Percentiles rank a stretch among this genome's conserved stretches.
phyloP scores from a whole-genome alignment of 257 asterid species.

The Orobanche coerulescens region DNA sequence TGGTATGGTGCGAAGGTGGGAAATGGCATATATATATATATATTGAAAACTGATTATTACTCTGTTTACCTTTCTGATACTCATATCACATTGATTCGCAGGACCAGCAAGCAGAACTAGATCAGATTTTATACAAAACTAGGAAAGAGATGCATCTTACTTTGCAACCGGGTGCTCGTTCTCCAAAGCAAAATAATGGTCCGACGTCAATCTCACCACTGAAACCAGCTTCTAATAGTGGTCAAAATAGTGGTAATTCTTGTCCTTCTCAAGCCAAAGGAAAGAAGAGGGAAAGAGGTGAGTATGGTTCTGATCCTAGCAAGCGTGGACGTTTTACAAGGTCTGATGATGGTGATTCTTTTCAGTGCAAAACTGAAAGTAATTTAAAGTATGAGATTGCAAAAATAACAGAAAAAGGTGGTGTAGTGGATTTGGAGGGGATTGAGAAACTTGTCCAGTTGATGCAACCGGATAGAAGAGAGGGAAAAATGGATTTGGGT shows the following conservation, averaged over 20 bases:
- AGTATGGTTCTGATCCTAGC: conserved; percentile 47
- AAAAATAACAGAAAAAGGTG: conserved; percentile 67
- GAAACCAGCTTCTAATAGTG: conserved; percentile 52
- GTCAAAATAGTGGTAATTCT: conserved; percentile 49
- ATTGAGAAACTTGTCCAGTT: conserved; percentile 80
- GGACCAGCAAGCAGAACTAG: conserved; percentile 82
- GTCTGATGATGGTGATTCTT: conserved; percentile 48
- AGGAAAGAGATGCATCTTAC: conserved; percentile 67
- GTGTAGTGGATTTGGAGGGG: conserved; percentile 57
- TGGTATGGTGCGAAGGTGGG: neutral
- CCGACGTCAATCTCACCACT: conserved; percentile 51
- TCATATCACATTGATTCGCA: conserved; percentile 24
- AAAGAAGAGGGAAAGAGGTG: conserved; percentile 86
- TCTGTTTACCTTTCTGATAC: conserved; percentile 11
- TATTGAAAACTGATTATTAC: neutral
- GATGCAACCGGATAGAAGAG: conserved; percentile 55
- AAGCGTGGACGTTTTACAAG: conserved; percentile 64
- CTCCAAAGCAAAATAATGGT: conserved; percentile 67
- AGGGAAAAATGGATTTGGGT: conserved; percentile 52
- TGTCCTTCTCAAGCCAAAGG: conserved; percentile 62
- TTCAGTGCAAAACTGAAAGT: conserved; percentile 37
- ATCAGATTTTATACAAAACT: conserved; percentile 51
- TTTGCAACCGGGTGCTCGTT: conserved; percentile 60
- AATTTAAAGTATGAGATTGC: conserved; percentile 56
- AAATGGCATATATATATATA: neutral